Base-by-base conservation (phyloP, 495 filamentous ascomycete species). In the Glonium stellatum region DNA sequence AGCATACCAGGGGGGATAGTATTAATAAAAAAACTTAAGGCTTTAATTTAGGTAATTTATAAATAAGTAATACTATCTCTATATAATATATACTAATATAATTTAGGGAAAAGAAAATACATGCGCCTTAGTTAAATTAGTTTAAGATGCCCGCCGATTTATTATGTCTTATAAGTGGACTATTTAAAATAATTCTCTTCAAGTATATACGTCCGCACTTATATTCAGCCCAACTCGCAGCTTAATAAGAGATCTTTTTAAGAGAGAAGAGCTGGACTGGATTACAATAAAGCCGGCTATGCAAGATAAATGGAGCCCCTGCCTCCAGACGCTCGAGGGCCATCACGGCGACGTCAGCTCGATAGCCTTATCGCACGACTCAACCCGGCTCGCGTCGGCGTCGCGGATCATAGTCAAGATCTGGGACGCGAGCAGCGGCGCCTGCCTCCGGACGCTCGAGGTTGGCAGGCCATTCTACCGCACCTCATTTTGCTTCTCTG, bases 101-200 rank as follows among this genome's bases (percentile, higher is more conserved):
- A 48, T 18, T 19, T 19, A 48, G 46, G 18, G 46, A 48, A 48
- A 18, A 48, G 46, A 9, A 13, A 18, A 60, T 42, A 36, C 19
- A 60, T 59, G n/a, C 35, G 13, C 27, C 55, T 41, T 69, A 31
- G 27, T 31, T 27, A 18, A 48, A 21, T 54, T 70, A 52, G 55
- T 71, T 61, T 50, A 42, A 62, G 63, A 75, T 62, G 66, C 65
- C 37, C 56, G 46, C 41, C 65, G 68, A 58, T 74, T 73, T 59
- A 66, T 74, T 51, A 58, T 67, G 50, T 68, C 61, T 60, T 59
- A 70, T 41, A 68, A 63, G 46, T n/a, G 58, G 15, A 58, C 73
- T 46, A 63, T 63, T 18, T 55, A 63, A 37, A 59, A 49, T 22
- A 49, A 18, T 22, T 18, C 46, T 15, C 46, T 49, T 15, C 46